phyloP scores from a whole-genome alignment of 2,329 filamentous ascomycete species.

The Fusarium haematococcum region DNA sequence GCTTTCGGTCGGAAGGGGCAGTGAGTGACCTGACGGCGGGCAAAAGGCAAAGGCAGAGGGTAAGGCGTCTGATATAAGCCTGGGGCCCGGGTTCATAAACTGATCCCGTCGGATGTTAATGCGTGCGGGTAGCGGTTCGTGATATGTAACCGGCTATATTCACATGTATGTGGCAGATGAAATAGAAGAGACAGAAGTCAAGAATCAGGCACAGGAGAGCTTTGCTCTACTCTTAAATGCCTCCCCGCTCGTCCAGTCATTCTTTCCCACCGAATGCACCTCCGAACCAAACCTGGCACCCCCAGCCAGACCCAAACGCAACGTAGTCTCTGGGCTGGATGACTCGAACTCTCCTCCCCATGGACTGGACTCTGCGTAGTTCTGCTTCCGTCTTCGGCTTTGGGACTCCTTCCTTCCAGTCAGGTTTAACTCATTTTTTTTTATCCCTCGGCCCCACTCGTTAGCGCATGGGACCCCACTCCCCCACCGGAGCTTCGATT shows the following conservation, averaged over 20 bases:
- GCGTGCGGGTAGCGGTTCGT: not conserved
- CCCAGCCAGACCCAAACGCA: slow-evolving; percentile 11
- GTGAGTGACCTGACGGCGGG: not conserved
- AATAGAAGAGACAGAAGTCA: not conserved
- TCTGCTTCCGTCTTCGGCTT: slow-evolving; percentile 42
- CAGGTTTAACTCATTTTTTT: not conserved
- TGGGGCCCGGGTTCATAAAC: not conserved
- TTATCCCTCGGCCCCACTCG: slow-evolving; percentile 12
- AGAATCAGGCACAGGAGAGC: too few species aligned
- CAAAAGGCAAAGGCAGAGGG: not conserved
- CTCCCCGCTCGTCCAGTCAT: not conserved
- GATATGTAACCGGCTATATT: not conserved
- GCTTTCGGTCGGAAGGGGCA: slow-evolving; percentile 14
- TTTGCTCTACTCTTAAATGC: not conserved
- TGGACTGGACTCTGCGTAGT: not conserved
- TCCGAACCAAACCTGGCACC: slow-evolving; percentile 13
- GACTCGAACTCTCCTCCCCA: slow-evolving; percentile 31
- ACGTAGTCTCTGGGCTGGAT: slow-evolving; percentile 13
- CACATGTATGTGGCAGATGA: not conserved
- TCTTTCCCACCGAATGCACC: slow-evolving; percentile 20
- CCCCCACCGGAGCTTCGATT: slow-evolving; percentile 13
- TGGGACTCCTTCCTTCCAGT: not conserved
- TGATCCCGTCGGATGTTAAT: not conserved
- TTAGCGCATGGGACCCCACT: slow-evolving; percentile 9
- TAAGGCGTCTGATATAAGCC: not conserved